phyloP scores from a whole-genome alignment of 495 filamentous ascomycete genomes.

The Tuber calosporum region DNA sequence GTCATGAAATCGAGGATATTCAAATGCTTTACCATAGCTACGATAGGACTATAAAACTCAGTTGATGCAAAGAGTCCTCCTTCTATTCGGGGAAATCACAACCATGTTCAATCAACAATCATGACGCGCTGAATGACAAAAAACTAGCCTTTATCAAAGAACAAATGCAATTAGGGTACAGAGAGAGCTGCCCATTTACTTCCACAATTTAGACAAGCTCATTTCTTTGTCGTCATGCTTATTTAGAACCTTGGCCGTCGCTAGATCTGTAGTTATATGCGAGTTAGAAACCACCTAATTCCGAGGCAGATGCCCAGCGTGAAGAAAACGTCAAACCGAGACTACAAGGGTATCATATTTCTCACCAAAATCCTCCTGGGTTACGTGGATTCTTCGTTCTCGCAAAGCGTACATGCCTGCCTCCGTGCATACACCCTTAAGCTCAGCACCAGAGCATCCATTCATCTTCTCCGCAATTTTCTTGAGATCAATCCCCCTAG shows the following conservation, averaged over 20 bases:
- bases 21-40: background rate
- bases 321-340: background rate
- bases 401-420: constrained; percentile 97
- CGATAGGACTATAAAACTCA: background rate
- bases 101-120: background rate
- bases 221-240: constrained; percentile 99
- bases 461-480: constrained; percentile 99
- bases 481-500: constrained; percentile 89
- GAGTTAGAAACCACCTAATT: constrained; percentile 1
- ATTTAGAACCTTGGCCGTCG: constrained; percentile 98
- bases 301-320: background rate
- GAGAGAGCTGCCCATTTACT: constrained; percentile 50
- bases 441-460: constrained; percentile 90
- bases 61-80: background rate
- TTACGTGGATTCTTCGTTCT: constrained; percentile 93
- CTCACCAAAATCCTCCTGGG: constrained; percentile 87
- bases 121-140: background rate
- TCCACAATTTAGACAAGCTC: constrained; percentile 83
- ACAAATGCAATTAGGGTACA: background rate
- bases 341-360: background rate
- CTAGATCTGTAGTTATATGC: constrained; percentile 52
- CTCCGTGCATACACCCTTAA: constrained; percentile 95
- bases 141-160: constrained; percentile 1
- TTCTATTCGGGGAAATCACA: background rate
- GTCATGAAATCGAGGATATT: background rate